Conservation (phyloP, 2,329 filamentous ascomycete genomes). For the Fusarium citri region DNA sequence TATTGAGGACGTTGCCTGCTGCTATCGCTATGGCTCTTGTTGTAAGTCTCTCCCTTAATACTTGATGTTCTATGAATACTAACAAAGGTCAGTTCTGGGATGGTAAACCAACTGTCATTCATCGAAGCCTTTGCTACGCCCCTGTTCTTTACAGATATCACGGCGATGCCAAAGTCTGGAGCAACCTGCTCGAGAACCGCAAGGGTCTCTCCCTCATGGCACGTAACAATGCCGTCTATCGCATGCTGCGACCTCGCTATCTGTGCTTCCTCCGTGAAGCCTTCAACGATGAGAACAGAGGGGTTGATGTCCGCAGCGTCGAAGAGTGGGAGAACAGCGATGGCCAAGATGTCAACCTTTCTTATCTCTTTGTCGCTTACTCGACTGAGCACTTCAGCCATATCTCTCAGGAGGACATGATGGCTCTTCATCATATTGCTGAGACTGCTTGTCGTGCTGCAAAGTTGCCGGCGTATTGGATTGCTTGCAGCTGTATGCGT, state of each 20-base stretch:
- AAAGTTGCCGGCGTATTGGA: constrained; percentile 44
- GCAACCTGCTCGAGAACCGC: constrained; percentile 44
- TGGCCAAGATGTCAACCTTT: constrained; percentile 32
- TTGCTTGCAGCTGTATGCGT: constrained; percentile 45
- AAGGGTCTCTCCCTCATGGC: constrained; percentile 38
- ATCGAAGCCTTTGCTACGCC: constrained; percentile 38
- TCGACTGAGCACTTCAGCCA: constrained; percentile 45
- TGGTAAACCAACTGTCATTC: constrained; percentile 23
- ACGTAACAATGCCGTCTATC: constrained; percentile 42
- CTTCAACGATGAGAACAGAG: constrained; percentile 39
- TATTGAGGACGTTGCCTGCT: constrained; percentile 40
- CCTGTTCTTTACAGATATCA: constrained; percentile 43
- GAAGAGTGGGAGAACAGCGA: constrained; percentile 42
- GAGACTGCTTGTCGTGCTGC: constrained; percentile 45
- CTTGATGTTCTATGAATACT: not conserved
- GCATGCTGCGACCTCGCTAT: constrained; percentile 40
- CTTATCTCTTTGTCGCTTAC: constrained; percentile 45
- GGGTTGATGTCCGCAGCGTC: constrained; percentile 41
- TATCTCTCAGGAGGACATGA: constrained; percentile 39
- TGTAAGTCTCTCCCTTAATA: constrained; percentile 20
- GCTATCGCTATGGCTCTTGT: constrained; percentile 43
- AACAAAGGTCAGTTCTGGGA: constrained; percentile 40
- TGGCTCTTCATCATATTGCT: constrained; percentile 44
- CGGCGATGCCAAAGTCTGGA: constrained; percentile 45
- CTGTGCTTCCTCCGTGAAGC: constrained; percentile 43